These are phyloP conservation scores for Phytophthora crassamura DNA, from an alignment of 352 stramenopile species.

Conservation along the genomic window DNA sequence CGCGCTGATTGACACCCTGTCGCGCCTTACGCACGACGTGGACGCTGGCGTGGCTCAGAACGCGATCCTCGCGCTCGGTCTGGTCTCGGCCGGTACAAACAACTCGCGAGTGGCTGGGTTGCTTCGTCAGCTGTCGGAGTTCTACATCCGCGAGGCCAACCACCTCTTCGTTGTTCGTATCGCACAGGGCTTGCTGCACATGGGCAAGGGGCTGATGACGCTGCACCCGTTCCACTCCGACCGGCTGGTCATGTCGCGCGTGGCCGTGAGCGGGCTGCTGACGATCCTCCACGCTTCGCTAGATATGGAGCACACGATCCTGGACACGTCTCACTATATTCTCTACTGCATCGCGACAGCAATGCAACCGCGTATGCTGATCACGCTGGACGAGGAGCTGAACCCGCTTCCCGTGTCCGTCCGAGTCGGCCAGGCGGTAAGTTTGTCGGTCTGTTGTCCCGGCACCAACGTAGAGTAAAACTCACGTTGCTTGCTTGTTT, in stretches of 20 bases:
- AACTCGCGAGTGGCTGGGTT: conserved; percentile 98
- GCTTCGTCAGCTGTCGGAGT: conserved; percentile 97
- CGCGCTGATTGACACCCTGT: conserved; percentile 96
- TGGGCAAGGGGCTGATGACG: conserved; percentile 99
- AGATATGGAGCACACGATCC: conserved; percentile 98
- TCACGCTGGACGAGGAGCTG: conserved; percentile 97
- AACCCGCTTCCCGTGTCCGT: conserved; percentile 97
- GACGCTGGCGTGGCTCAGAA: conserved; percentile 97
- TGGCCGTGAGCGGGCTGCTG: conserved; percentile 95
- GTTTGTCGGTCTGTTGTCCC: conserved; percentile 23
- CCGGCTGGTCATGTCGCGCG: conserved; percentile 86
- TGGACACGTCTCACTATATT: conserved; percentile 99
- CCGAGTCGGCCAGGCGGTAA: conserved; percentile 97
- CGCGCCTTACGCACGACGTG: conserved; percentile 97
- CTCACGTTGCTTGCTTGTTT: conserved; percentile 24
- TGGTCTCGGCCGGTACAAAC: conserved; percentile 98
- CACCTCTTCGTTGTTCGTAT: conserved; percentile 99
- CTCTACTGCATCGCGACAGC: conserved; percentile 98
- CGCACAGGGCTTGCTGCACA: conserved; percentile 98
- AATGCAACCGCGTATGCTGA: conserved; percentile 99
- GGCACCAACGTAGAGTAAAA: conserved; percentile 4
- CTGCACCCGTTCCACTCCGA: conserved; percentile 99
- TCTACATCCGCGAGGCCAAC: conserved; percentile 98
- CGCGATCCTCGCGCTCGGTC: conserved; percentile 96
- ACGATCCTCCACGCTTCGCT: conserved; percentile 96